These are phyloP conservation scores for Ceratocystis harringtonii DNA, from an alignment of 2,329 filamentous ascomycete species.

Conservation along the genomic window DNA sequence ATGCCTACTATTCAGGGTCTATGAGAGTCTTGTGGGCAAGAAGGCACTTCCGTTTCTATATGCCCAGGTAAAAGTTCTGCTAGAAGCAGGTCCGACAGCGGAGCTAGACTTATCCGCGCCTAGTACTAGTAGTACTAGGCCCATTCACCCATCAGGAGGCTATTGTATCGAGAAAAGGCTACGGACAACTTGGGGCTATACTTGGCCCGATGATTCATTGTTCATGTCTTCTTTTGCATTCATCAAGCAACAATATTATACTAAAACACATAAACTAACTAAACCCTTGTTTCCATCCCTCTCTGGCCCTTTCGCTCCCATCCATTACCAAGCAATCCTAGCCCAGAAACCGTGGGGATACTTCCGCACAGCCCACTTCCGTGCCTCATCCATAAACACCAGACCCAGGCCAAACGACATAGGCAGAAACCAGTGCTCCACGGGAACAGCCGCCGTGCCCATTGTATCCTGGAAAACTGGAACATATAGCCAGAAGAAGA, in stretches of 20 bases:
- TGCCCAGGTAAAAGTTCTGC: no score
- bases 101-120: neutral
- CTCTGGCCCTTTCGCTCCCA: neutral
- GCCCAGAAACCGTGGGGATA: constrained; percentile 43
- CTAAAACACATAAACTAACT: neutral
- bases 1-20: constrained; percentile 22
- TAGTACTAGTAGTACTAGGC: neutral
- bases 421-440: constrained; percentile 63
- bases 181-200: neutral
- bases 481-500: constrained; percentile 86
- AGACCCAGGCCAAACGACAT: constrained; percentile 45
- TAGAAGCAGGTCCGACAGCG: neutral
- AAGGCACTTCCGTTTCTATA: no score
- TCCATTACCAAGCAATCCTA: constrained; percentile 39
- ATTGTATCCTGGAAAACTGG: constrained; percentile 67
- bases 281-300: neutral
- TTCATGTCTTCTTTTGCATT: neutral
- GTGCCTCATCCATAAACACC: constrained; percentile 43
- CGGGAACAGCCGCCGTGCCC: constrained; percentile 46
- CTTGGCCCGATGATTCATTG: neutral
- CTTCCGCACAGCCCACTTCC: constrained; percentile 47
- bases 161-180: neutral
- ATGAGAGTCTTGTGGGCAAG: neutral
- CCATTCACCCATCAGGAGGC: neutral
- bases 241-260: neutral